These are phyloP conservation scores for Ogataea nitratoaversa DNA, from an alignment of 805 yeast species.

Conservation along the genomic window DNA sequence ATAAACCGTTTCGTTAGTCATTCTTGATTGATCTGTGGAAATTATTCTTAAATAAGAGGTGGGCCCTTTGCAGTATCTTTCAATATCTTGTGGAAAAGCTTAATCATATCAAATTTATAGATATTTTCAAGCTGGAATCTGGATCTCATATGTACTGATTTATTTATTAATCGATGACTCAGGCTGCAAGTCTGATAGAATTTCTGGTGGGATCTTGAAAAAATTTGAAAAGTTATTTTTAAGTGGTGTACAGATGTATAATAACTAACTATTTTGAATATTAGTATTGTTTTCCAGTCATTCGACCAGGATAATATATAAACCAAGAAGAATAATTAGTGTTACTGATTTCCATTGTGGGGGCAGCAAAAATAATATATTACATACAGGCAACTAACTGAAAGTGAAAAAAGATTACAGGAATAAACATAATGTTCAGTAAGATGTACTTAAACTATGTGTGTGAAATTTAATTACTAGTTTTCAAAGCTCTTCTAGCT, in stretches of 20 bases:
- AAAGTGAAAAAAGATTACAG: neutral
- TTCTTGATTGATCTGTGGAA: neutral
- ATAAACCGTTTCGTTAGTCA: conserved; percentile 39
- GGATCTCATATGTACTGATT: too few species aligned
- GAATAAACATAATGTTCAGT: neutral
- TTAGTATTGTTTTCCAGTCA: too few species aligned
- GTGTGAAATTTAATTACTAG: neutral
- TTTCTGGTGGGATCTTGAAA: neutral
- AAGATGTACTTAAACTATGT: neutral
- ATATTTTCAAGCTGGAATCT: too few species aligned
- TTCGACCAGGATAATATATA: too few species aligned
- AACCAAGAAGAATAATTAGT: too few species aligned
- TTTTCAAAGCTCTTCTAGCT: conserved; percentile 55
- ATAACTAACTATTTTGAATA: too few species aligned
- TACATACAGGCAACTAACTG: too few species aligned
- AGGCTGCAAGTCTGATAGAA: neutral
- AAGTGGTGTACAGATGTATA: neutral
- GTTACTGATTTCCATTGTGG: too few species aligned
- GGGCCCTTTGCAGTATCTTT: too few species aligned
- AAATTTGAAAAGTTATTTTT: neutral
- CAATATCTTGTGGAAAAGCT: too few species aligned
- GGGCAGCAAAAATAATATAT: too few species aligned
- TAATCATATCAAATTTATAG: too few species aligned
- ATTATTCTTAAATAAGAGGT: neutral
- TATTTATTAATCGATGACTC: neutral